Evolutionary conservation across 2,329 filamentous ascomycete genomes (phyloP), one percentile per base, ranked within the genome.

Genomic region (Myriosclerotinia curreyana): DNA sequence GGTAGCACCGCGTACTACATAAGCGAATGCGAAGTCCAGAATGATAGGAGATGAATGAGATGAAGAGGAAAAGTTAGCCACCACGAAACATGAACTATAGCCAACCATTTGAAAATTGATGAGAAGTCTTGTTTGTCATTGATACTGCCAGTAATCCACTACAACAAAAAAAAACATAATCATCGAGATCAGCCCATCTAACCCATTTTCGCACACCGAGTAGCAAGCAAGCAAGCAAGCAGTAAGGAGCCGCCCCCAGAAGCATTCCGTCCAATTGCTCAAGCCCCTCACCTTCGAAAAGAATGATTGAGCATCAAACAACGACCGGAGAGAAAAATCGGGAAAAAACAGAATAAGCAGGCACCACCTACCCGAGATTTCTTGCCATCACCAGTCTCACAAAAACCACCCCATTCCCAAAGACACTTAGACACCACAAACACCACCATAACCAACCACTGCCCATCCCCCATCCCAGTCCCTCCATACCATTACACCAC

Each of bases 331-430:
- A 17, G 11, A 25, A 48, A 56, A n/a, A 20, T 11, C n/a, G n/a
- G n/a, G n/a, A n/a, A 31, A 25, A 55, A 38, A 28, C 15, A 9
- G 46, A 56, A n/a, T 34, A 58, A 58, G n/a, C 42, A 58, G 42
- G 20, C 54, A 25, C 54, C 54, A 58, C 42, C 54, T 12, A 48
- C 22, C 12, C 28, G 17, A 48, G 1, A 58, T 46, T 46, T 58
- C 54, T 58, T 46, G 54, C 54, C 25, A 36, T 36, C 40, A 22
- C 55, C 44, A 58, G 25, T 58, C 42, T 58, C 55, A 58, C 55
- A 58, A 58, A 58, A 48, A 25, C 55, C 55, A 48, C 42, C 55
- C 28, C 12, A n/a, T 15, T 14, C 42, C 14, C 20, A 22, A 58
- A 58, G 25, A 48, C 20, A 36, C 55, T 11, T 20, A 36, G 55